Base-by-base conservation (phyloP, 768 basidiomycete species). In the Lentinula detonsa region DNA sequence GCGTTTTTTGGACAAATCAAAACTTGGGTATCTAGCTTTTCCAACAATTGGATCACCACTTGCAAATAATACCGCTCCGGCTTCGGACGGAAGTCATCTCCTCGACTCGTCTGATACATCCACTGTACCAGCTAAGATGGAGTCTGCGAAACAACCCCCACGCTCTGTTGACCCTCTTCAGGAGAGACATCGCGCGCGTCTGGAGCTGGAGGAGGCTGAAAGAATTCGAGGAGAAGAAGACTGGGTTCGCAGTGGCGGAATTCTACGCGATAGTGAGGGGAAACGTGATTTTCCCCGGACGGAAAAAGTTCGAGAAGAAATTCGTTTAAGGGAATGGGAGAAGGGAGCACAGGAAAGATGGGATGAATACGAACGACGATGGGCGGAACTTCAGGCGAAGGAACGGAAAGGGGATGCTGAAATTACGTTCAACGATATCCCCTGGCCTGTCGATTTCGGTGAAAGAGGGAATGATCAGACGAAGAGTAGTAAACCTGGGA, bases 211-310 rank as follows among this genome's bases (percentile, higher is more conserved):
- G 33, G 28, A 45, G 40, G 48, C 35, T 3, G 45, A 59, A 21
- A 50, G 34, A 43, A 15, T 50, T 10, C 31, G 35, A 9, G 81
- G 80, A 33, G 85, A 86, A 67, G 75, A 83, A 57, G 80, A 79
- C 13, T 87, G 85, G 83, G 85, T 87, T 1, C 76, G 81, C 9
- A 78, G 76, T 9, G 85, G 85, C 28, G 84, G 85, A 2, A 68
- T 82, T 21, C 74, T 87, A 34, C 77, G 83, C 45, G 81, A 84
- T 65, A 72, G 71, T 39, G 63, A 72, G 10, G 84, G 84, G 7
- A 74, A 71, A 57, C 75, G 82, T 46, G 84, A 86, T 66, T 71
- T 70, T 65, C 74, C 65, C n/a, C 77, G 82, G 53, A 86, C 83
- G 2, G 74, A 78, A 61, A 69, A 68, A 10, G 75, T 86, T 31